Evolutionary conservation across 306 rosid genomes (phyloP), one percentile per base, ranked within the genome.

Genomic region (Carpinus viminea): DNA sequence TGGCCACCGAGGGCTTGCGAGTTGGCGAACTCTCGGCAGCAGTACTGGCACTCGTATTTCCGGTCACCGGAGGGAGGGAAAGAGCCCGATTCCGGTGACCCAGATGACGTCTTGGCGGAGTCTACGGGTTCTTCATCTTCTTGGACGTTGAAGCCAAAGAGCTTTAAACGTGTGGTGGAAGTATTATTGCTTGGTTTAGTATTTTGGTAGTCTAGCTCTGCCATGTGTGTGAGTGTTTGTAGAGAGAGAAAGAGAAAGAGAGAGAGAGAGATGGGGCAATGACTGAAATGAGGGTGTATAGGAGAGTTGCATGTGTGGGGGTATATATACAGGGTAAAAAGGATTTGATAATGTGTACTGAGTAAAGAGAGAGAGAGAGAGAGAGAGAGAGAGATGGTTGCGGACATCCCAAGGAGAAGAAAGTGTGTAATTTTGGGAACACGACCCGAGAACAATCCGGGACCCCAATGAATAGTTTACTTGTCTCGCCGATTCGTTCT

Each of bases 1-100:
- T 95, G 99, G 9, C 99, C 99, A 0, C 99, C 99, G 51, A 95
- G 94, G 4, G 99, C 99, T 81, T 95, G 99, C 31, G 99, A 95
- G 73, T 95, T 95, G 16, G 96, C 98, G 72, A 95, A 95, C 85
- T 95, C 98, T 3, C 99, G 79, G 81, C 88, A 90, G 66, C 99
- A 95, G 85, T 95, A 95, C 71, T 93, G 99, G 43, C 99, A 95
- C 96, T 93, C 99, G 83, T 86, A 95, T 81, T 91, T 95, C 47
- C 99, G 82, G 72, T 92, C 98, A 7, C 88, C 86, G 59, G 92
- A 87, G 86, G 94, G 72, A 24, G 10, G 92, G 82, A 12, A 88
- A 85, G 0, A 78, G 36, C 80, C 85, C 41, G 97, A 92, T 1
- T 94, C 98, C 64, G 92, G 89, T 0, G 98, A 94, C 0, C 71